phyloP scores from a whole-genome alignment of 169 alveolate species.

The Ichthyophthirius multifiliis region DNA sequence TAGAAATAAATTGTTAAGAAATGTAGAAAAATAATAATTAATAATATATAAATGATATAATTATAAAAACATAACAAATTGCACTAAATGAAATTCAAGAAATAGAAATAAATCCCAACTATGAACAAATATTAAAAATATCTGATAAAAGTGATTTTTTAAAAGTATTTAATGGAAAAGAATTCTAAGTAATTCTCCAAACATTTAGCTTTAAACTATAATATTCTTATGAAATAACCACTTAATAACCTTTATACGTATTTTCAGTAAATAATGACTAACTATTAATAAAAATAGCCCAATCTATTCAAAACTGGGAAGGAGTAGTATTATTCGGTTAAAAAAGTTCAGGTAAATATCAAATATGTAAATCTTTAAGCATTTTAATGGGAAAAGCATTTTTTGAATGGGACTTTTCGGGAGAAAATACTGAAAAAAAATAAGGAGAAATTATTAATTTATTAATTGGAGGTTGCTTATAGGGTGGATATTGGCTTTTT shows the following conservation, averaged over 20 bases:
- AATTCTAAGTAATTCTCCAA: too few relatives aligned
- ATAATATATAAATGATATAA: not conserved
- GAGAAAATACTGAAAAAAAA: not conserved
- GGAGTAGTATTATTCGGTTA: not conserved
- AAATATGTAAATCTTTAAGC: not conserved
- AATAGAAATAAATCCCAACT: too few relatives aligned
- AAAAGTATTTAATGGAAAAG: too few relatives aligned
- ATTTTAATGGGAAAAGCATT: not conserved
- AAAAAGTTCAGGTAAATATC: not conserved
- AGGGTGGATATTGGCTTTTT: not conserved
- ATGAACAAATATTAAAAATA: too few relatives aligned
- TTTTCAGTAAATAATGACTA: too few relatives aligned
- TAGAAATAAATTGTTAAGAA: not conserved
- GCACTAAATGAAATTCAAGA: not conserved
- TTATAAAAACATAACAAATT: not conserved
- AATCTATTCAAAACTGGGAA: not conserved
- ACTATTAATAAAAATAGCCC: not conserved
- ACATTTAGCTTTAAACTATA: too few relatives aligned
- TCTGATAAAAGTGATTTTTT: too few relatives aligned
- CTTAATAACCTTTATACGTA: too few relatives aligned
- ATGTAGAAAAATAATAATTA: not conserved
- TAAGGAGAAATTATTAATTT: not conserved
- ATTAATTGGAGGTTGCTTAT: not conserved
- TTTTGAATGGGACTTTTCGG: not conserved
- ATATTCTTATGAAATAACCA: too few relatives aligned